Evolutionary conservation across 805 yeast species (phyloP).

Genomic region (Candida hungchunana): DNA sequence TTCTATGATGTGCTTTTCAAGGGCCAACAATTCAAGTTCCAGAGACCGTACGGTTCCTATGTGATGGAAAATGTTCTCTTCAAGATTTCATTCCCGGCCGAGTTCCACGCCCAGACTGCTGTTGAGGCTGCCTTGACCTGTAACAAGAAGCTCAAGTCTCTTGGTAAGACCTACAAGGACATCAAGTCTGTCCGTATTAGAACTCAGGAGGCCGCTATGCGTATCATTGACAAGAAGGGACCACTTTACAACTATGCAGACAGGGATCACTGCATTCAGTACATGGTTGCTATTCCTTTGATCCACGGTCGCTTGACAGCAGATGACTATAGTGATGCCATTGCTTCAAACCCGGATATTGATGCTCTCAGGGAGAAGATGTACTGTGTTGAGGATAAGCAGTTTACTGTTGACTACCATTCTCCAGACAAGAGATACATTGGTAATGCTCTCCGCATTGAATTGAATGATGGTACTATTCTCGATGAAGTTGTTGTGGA

Average conservation of each 20-base stretch:
- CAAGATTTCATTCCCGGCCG: conserved; percentile 62
- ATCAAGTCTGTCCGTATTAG: conserved; percentile 46
- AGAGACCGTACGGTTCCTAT: conserved; percentile 49
- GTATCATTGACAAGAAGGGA: conserved; percentile 56
- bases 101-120: conserved; percentile 63
- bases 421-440: conserved; percentile 54
- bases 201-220: conserved; percentile 59
- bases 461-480: conserved; percentile 49
- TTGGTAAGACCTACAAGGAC: conserved; percentile 44
- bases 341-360: conserved; percentile 49
- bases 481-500: conserved; percentile 50
- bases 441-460: conserved; percentile 49
- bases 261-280: conserved; percentile 62
- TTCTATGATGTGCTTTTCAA: conserved; percentile 57
- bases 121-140: conserved; percentile 53
- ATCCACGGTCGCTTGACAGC: conserved; percentile 54
- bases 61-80: conserved; percentile 61
- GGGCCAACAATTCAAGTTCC: conserved; percentile 49
- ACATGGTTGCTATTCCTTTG: conserved; percentile 56
- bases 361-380: conserved; percentile 51
- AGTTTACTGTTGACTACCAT: conserved; percentile 49
- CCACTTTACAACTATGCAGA: conserved; percentile 61
- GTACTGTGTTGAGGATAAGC: conserved; percentile 46
- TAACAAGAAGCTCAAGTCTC: conserved; percentile 31
- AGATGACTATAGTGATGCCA: conserved; percentile 48